phyloP scores from a whole-genome alignment of 192 early-diverging fungal genomes.

The Entomortierella beljakovae region DNA sequence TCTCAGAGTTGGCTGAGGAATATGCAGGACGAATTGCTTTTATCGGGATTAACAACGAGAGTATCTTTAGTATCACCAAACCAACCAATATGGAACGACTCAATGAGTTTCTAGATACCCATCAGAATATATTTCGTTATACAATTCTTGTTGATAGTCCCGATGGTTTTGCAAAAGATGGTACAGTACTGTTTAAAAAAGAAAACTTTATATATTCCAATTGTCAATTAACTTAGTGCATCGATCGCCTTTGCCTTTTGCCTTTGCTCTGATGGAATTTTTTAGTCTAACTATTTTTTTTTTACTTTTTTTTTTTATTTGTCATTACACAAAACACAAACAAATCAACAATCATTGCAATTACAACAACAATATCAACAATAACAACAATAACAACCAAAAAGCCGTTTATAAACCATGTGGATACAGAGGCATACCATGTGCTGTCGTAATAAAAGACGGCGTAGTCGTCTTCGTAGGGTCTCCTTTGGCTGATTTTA shows the following conservation, averaged over 20 bases:
- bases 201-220: background rate
- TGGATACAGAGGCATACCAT: slow-evolving; percentile 46
- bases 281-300: too few species aligned
- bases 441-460: slow-evolving; percentile 29
- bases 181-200: slow-evolving; percentile 17
- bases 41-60: slow-evolving; percentile 51
- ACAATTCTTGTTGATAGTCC: slow-evolving; percentile 40
- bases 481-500: slow-evolving; percentile 26
- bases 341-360: background rate
- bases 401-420: slow-evolving; percentile 42
- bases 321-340: background rate
- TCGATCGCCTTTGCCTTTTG: background rate
- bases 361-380: background rate
- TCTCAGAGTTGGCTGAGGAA: slow-evolving; percentile 48
- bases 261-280: background rate
- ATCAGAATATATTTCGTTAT: slow-evolving; percentile 41
- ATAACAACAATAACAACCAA: background rate
- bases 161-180: slow-evolving; percentile 49
- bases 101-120: slow-evolving; percentile 23
- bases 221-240: background rate
- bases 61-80: slow-evolving; percentile 36
- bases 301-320: slow-evolving; percentile 7
- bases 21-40: slow-evolving; percentile 35
- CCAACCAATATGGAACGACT: slow-evolving; percentile 39
- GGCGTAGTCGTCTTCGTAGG: slow-evolving; percentile 38